Evolutionary conservation across 768 basidiomycete genomes (phyloP).

Genomic region (Stropharia rugosoannulata): DNA sequence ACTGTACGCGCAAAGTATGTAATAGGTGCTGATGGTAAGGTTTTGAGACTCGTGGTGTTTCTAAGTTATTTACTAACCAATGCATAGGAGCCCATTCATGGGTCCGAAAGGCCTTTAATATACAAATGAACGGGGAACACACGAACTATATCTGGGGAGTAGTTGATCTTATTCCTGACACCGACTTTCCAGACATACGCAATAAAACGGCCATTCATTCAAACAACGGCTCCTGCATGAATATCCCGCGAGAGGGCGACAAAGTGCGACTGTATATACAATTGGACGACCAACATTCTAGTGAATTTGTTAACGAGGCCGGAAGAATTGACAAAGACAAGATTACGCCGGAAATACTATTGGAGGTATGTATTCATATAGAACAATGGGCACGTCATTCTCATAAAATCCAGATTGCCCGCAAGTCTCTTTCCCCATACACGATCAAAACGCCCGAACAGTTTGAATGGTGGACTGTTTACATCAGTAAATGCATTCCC

Average conservation of each 20-base stretch:
- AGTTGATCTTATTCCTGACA: slow-evolving; percentile 67
- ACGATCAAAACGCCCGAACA: slow-evolving; percentile 43
- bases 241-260: slow-evolving; percentile 72
- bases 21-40: slow-evolving; percentile 70
- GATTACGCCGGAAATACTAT: slow-evolving; percentile 47
- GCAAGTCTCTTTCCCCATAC: slow-evolving; percentile 58
- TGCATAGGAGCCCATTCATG: slow-evolving; percentile 74
- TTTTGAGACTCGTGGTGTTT: not conserved
- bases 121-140: slow-evolving; percentile 78
- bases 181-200: slow-evolving; percentile 77
- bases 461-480: slow-evolving; percentile 75
- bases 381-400: not conserved
- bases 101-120: slow-evolving; percentile 67
- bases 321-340: slow-evolving; percentile 55
- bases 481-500: slow-evolving; percentile 48
- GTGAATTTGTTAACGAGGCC: slow-evolving; percentile 39
- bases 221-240: slow-evolving; percentile 63
- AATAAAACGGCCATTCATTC: slow-evolving; percentile 69
- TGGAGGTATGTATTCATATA: slow-evolving; percentile 41
- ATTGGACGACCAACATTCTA: slow-evolving; percentile 41
- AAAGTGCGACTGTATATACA: slow-evolving; percentile 73
- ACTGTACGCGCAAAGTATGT: slow-evolving; percentile 72
- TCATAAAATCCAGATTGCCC: slow-evolving; percentile 42
- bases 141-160: slow-evolving; percentile 84
- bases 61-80: not conserved